phyloP scores from a whole-genome alignment of 257 asterid genomes.

The Dorcoceras hygrometricum region DNA sequence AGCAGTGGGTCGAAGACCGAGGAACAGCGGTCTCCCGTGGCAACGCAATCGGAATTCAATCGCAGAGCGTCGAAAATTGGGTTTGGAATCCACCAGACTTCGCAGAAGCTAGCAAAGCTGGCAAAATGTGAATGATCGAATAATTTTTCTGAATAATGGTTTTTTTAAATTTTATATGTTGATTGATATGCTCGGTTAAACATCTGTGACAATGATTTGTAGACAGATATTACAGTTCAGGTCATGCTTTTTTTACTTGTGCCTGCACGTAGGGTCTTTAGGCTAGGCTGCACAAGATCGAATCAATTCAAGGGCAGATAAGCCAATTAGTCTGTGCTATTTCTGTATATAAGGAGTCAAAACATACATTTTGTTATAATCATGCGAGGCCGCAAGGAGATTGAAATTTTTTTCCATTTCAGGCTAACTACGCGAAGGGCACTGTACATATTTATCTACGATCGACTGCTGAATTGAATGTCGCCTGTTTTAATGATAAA shows the following conservation, averaged over 20 bases:
- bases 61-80: constrained; percentile 84
- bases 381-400: background rate
- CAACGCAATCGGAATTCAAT: constrained; percentile 87
- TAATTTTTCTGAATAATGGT: background rate
- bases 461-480: background rate
- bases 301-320: background rate
- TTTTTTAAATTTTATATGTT: background rate
- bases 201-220: background rate
- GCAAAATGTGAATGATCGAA: constrained; percentile 61
- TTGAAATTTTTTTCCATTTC: background rate
- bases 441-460: background rate
- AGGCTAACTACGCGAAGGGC: background rate
- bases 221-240: background rate
- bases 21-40: constrained; percentile 50
- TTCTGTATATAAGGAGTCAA: background rate
- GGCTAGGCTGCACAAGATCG: background rate
- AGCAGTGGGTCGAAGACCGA: constrained; percentile 56
- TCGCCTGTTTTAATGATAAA: background rate
- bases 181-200: background rate
- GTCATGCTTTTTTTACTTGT: background rate
- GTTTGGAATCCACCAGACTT: constrained; percentile 84
- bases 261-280: background rate
- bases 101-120: constrained; percentile 88
- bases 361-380: background rate
- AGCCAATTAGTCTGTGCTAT: background rate